Base-by-base conservation (phyloP, 805 yeast species). In the Saturnispora hagleri region DNA sequence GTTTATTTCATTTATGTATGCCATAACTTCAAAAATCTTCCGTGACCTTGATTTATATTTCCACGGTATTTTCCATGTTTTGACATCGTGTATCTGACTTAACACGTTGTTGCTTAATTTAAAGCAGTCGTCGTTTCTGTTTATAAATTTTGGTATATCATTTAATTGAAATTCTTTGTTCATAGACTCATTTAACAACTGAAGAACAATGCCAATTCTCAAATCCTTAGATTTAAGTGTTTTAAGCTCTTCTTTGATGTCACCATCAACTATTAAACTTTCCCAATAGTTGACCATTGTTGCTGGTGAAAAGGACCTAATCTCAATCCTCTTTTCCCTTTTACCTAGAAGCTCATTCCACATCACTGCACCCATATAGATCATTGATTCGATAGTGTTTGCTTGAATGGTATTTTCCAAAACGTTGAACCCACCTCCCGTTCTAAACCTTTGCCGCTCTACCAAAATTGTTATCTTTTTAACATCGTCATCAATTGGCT, bases 391-490 rank as follows among this genome's bases (percentile, higher is more conserved):
- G 34, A 82, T 58, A 22, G 80, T 70, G 51, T 80, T 81, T 4
- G 79, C 73, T 48, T 74, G 71, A 28, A 81, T 60, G 3, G 81
- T 73, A 51, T 74, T 72, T 51, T 80, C 83, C 5, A 77, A 66
- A 1, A 82, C 73, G 17, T 62, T 63, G 10, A 69, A 66, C 2
- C 75, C 67, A 0, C 82, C 76, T 55, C 64, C 65, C 0, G 79
- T 70, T 47, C 86, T 68, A 41, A 75, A 68, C 40, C 87, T 59
- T 60, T 82, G 88, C 52, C 80, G 60, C 58, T 82, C 88, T 3
- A 82, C 65, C 10, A 81, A 58, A 3, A 78, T 69, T 3, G 53
- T 44, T 7, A 72, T 60, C 52, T 74, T 74, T 0, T 80, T 75
- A 0, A 28, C 22, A 7, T 33, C 35, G 5, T 38, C 40, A 6